Evolutionary conservation across 225 moss, liverwort and hornwort genomes (phyloP), one percentile per base, ranked within the genome.

Genomic region (Sphagnum contortum): DNA sequence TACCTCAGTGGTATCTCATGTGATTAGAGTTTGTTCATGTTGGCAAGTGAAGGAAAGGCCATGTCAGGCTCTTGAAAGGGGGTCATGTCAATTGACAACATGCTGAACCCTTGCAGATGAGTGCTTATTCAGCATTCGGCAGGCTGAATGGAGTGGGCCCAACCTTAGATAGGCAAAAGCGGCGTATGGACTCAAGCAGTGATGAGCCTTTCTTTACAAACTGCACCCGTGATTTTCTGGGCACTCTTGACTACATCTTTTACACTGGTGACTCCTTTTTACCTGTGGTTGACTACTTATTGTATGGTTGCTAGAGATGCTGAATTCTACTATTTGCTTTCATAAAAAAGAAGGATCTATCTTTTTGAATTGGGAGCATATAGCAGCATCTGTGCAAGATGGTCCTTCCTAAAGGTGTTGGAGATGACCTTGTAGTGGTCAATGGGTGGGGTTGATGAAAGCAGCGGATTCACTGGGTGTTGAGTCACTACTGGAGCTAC

Each of bases 191-290:
- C 71, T 70, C 77, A 69, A 76, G 68, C 70, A 95, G 82, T 64
- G 81, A 71, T 63, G 95, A 95, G 73, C 95, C 95, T 68, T 82
- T 86, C 49, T 95, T 95, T 57, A 95, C 95, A 3, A 95, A 95
- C 60, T 95, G 92, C 66, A 95, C 95, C 49, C 86, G 95, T 45
- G 95, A 95, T 81, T 95, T 92, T 83, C 68, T 92, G 73, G 95
- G 92, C 76, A 95, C 92, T 49, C 90, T 95, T 68, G 95, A 95
- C 55, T 95, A 95, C 66, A 95, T 95, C 72, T 95, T 95, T 63
- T 95, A 95, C 61, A 92, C 95, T 51, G 92, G 95, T 92, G 50
- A 79, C 80, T 29, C 44, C 47, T 8, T 47, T 12, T 61, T 61
- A 9, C 61, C 47, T 14, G 61, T 61, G 58, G n/a, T 12, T 58